Evolutionary conservation across 2,329 filamentous ascomycete genomes (phyloP), one percentile per base, ranked within the genome.

Genomic region (Fusarium longipes): DNA sequence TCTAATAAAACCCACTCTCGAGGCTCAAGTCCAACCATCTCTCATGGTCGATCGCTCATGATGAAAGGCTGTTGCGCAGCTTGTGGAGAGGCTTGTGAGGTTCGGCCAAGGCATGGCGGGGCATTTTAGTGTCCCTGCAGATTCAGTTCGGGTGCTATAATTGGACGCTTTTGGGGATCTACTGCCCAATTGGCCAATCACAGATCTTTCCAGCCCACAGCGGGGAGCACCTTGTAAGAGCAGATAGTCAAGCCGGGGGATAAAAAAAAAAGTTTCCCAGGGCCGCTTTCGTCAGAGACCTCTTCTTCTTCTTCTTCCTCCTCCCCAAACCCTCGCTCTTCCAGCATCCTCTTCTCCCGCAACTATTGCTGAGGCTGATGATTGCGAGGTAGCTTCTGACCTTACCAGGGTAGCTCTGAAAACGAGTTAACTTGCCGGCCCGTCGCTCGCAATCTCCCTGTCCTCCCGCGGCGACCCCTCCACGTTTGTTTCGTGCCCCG

Each of bases 301-400:
- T 40, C 59, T 43, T 63, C 53, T 48, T 63, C 43, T 61, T 72
- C 49, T 63, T 59, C 60, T 52, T 63, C 24, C 50, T 64, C 65
- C 60, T 65, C 59, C 68, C 57, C 66, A 64, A 67, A 67, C 59
- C 57, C 62, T 71, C 63, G 65, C 71, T 65, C 53, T 64, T 58
- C 65, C 63, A 64, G 60, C 44, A 58, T 63, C 52, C 39, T 55
- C 50, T 63, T 52, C 61, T 64, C 59, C 58, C 65, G 55, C 63
- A 66, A 51, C 55, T 69, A 61, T 68, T 64, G 63, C 67, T 67
- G 74, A 73, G 76, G 76, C 76, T 73, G 73, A 78, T 77, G 77
- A 76, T 73, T 71, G 75, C 73, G 75, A 77, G 76, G 74, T 77
- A 78, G 76, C 75, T 76, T 75, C 72, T 76, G 75, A 76, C 76